Base-by-base conservation (phyloP, 257 asterid species). In the Penstemon barbatus region DNA sequence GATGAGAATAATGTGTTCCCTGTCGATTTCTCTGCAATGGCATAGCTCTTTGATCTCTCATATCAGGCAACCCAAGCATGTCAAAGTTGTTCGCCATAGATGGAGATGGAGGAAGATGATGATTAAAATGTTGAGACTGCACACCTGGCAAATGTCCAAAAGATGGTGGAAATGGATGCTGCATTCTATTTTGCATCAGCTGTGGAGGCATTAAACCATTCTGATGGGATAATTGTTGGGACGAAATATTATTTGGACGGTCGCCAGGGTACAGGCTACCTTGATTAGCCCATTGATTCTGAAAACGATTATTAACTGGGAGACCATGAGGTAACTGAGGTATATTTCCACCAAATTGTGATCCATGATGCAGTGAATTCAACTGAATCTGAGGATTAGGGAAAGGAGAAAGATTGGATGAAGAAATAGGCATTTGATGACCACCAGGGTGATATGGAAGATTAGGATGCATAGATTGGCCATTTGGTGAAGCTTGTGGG, bases 31-130 rank as follows among this genome's bases (percentile, higher is more conserved):
- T 84, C 73, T 77, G 74, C 85, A 86, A 69, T 45, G 85, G 37
- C 69, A 81, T 82, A 53, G 74, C 77, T 81, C 89, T 84, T 64
- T 82, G 94, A 84, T 93, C 97, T 78, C 96, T 84, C 72, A 84
- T 39, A 82, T 93, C 95, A 50, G 85, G 88, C 65, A 81, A 74
- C 38, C 89, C 92, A 78, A 56, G 77, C 80, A 78, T 46, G 60
- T 88, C 95, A 44, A 88, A 83, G 71, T 73, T 90, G 79, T 77
- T 88, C 77, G 75, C 53, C 86, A 85, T 74, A 43, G 86, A 90
- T 46, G 89, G 86, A 6, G 95, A 77, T 38, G 81, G 79, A 70
- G 92, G 74, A 37, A 79, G 83, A 55, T 82, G 89, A 53, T 82
- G 84, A 73, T 78, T 85, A 33, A 78, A 66, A 55, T 80, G 68